Evolutionary conservation across 176 grass and related monocot genomes (phyloP).

Genomic region (Musa acuminata): DNA sequence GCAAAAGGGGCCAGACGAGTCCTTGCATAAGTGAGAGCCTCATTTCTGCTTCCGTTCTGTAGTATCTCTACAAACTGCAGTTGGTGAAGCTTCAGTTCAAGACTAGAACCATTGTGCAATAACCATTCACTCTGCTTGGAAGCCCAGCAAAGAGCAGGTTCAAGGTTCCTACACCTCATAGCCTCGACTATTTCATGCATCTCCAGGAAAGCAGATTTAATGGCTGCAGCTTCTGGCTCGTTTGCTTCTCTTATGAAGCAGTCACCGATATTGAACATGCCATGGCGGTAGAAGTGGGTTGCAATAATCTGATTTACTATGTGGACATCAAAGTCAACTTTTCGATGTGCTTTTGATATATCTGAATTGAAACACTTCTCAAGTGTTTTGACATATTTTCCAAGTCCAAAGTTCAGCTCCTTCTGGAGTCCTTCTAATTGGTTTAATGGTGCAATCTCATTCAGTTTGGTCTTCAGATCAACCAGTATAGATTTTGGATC

Average conservation of each 20-base stretch:
- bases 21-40: slow-evolving; percentile 61
- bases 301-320: slow-evolving; percentile 72
- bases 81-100: slow-evolving; percentile 81
- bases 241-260: slow-evolving; percentile 45
- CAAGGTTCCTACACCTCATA: slow-evolving; percentile 57
- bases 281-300: slow-evolving; percentile 68
- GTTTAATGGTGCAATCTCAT: slow-evolving; percentile 36
- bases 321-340: slow-evolving; percentile 59
- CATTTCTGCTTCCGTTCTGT: slow-evolving; percentile 35
- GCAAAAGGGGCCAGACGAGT: slow-evolving; percentile 48
- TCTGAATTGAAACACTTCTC: slow-evolving; percentile 75
- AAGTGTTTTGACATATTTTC: slow-evolving; percentile 58
- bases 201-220: slow-evolving; percentile 64
- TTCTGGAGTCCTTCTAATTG: slow-evolving; percentile 73
- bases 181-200: slow-evolving; percentile 74
- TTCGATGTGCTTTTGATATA: slow-evolving; percentile 76
- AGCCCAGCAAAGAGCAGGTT: slow-evolving; percentile 67
- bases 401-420: slow-evolving; percentile 54
- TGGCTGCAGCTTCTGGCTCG: slow-evolving; percentile 32
- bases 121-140: slow-evolving; percentile 49
- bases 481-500: slow-evolving; percentile 42
- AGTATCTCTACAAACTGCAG: slow-evolving; percentile 82
- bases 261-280: slow-evolving; percentile 78
- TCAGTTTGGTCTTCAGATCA: slow-evolving; percentile 59
- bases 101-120: slow-evolving; percentile 46